Base-by-base conservation (phyloP, 352 stramenopile genomes). In the Phytophthora sp. region DNA sequence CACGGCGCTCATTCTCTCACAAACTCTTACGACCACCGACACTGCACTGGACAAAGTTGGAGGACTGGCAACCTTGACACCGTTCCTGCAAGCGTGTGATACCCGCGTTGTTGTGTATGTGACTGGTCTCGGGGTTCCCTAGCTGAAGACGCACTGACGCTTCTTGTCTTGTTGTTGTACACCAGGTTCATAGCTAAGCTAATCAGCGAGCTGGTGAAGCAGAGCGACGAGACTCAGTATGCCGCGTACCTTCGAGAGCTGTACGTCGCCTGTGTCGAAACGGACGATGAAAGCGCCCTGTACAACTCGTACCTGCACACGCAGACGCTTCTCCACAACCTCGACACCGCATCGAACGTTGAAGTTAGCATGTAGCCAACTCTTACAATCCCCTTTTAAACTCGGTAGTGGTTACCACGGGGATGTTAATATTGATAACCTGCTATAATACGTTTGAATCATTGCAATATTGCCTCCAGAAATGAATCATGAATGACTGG, bases 21-120 rank as follows among this genome's bases (percentile, higher is more conserved):
- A 71, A 2, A 56, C 57, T 4, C 35, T 73, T 29, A 27, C 65
- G 18, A 47, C 66, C 9, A 62, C 67, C 23, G 20, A 68, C 9
- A 21, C 23, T 8, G 46, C 36, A 11, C 20, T 70, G 5, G 21
- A 42, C 13, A 47, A 51, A 42, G 27, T 51, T 7, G 63, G 57
- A 35, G 69, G 63, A 3, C 38, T 82, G 6, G 11, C 38, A 46
- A 20, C 38, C 0, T 49, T 86, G 36, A 35, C 63, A 0, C 64
- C 69, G 9, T 69, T 82, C 29, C 54, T 86, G 5, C 49, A 76
- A 30, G 29, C 70, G 12, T 82, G 71, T 35, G 76, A 89, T 44
- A 80, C 74, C 4, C 78, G 78, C 7, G 56, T 87, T 16, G 76
- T 73, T 42, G 52, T 89, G 80, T 87, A 77, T 49, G 70, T 76